phyloP scores from a whole-genome alignment of 1,284 basidiomycete species.

The Pseudozyma tsukubaensis region DNA sequence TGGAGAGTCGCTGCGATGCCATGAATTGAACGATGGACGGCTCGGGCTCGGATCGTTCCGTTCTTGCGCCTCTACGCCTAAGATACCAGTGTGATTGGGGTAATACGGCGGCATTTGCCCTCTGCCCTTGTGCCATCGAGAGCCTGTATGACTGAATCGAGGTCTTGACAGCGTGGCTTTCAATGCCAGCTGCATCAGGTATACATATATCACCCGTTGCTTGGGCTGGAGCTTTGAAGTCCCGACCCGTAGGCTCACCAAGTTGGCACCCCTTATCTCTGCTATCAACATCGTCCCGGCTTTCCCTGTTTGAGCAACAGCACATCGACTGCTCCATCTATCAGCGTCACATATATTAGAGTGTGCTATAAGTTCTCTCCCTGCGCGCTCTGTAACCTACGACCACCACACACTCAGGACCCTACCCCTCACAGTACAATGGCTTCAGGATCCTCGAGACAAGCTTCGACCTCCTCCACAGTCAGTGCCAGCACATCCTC shows the following conservation, averaged over 20 bases:
- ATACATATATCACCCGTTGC: conserved; percentile 10
- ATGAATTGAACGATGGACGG: too few species aligned
- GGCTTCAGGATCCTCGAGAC: not conserved
- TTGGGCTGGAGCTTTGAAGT: not conserved
- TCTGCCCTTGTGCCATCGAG: too few species aligned
- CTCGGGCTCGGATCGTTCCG: too few species aligned
- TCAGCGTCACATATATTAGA: not conserved
- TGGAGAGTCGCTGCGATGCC: too few species aligned
- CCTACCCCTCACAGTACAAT: not conserved
- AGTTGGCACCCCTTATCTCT: not conserved
- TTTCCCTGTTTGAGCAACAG: not conserved
- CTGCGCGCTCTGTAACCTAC: too few species aligned
- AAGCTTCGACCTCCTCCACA: not conserved
- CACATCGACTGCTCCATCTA: not conserved
- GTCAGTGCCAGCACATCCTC: not conserved
- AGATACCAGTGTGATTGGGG: too few species aligned
- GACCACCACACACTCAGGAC: too few species aligned
- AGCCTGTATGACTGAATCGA: too few species aligned
- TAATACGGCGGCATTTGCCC: too few species aligned
- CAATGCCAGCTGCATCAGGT: not conserved
- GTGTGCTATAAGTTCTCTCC: too few species aligned
- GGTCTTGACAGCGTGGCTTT: too few species aligned
- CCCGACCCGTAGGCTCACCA: conserved; percentile 35
- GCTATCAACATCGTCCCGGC: not conserved
- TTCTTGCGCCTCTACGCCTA: too few species aligned